Conservation (phyloP, 2,329 filamentous ascomycete genomes). For the Coleophoma cylindrospora region DNA sequence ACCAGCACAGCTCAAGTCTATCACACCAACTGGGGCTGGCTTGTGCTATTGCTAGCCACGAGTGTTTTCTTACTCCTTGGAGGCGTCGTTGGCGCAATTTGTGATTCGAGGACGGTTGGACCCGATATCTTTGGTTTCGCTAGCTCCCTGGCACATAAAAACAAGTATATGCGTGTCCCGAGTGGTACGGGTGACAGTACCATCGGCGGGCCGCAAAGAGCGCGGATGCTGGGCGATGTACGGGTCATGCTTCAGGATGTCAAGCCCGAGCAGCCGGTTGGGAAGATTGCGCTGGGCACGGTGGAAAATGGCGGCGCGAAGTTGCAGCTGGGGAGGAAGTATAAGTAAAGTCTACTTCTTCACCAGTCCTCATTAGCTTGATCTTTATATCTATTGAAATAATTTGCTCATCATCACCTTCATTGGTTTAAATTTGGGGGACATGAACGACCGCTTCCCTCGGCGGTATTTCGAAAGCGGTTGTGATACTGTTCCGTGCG, state of each 20-base stretch:
- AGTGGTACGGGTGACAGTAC: background rate
- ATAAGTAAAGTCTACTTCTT: background rate
- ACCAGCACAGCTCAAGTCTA: background rate
- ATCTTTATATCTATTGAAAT: no score
- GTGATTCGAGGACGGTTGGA: conserved; percentile 3
- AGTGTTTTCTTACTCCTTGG: conserved; percentile 2
- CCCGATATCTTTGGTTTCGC: conserved; percentile 11
- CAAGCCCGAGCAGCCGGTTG: conserved; percentile 5
- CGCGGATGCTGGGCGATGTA: conserved; percentile 5
- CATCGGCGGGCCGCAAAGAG: conserved; percentile 5
- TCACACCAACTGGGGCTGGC: conserved; percentile 4
- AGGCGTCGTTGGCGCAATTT: conserved; percentile 4
- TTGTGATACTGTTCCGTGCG: no score
- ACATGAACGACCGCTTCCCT: no score
- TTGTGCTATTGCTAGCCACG: conserved; percentile 1
- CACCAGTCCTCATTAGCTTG: no score
- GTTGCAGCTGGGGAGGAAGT: conserved; percentile 5
- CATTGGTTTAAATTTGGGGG: no score
- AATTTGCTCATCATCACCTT: no score
- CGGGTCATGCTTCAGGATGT: conserved; percentile 15
- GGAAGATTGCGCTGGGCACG: conserved; percentile 11
- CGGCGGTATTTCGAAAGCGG: no score
- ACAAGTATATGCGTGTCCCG: conserved; percentile 5
- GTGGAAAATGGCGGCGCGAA: background rate
- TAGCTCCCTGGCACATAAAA: conserved; percentile 8